These are phyloP conservation scores for Akanthomyces uredinophilus DNA, from an alignment of 2,329 filamentous ascomycete species.

Conservation along the genomic window DNA sequence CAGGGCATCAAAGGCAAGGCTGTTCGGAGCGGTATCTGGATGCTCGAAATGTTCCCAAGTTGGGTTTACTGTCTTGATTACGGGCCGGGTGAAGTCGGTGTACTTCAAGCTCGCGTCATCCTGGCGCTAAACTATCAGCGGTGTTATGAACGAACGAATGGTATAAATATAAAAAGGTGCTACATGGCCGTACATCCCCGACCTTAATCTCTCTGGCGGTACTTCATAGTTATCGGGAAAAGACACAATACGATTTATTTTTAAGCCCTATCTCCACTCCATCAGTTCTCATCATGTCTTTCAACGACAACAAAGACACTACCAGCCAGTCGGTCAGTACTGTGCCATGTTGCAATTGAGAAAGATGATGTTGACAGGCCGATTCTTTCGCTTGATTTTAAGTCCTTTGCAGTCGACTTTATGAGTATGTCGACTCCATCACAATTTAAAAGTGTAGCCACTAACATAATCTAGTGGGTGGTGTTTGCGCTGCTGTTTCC, in stretches of 20 bases:
- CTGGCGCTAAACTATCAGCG: background rate
- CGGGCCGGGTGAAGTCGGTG: background rate
- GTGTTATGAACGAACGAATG: background rate
- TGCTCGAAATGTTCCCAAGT: background rate
- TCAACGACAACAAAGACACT: background rate
- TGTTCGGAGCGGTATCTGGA: background rate
- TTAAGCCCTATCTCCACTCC: constrained; percentile 1
- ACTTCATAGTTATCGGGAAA: background rate
- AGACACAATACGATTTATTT: background rate
- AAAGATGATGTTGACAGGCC: background rate
- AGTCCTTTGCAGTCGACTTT: background rate
- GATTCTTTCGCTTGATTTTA: background rate
- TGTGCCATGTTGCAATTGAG: background rate
- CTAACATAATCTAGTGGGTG: constrained; percentile 69
- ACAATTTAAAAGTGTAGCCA: background rate
- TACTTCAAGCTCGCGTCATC: background rate
- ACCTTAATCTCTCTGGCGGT: background rate
- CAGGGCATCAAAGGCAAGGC: background rate
- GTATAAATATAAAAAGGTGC: background rate
- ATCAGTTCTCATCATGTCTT: background rate
- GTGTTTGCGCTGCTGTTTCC: constrained; percentile 99
- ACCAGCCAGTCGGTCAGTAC: background rate
- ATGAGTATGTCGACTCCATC: background rate
- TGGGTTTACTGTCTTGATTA: background rate
- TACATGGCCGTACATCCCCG: background rate